Base-by-base conservation (phyloP, 2,329 filamentous ascomycete genomes). In the Xylariaceae sp. region DNA sequence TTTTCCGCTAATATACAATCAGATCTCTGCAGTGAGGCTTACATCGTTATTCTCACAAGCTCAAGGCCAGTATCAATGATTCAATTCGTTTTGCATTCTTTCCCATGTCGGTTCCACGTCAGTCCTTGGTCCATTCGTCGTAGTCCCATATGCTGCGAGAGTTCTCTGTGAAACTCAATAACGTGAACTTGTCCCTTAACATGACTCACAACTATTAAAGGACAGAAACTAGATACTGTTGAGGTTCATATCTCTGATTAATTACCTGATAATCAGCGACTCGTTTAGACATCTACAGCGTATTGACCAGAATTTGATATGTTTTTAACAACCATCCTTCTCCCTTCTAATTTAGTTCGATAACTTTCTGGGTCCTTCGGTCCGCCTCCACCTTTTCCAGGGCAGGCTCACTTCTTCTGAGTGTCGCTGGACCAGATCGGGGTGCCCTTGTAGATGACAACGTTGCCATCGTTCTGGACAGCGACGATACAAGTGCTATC, bases 391-490 rank as follows among this genome's bases (percentile, higher is more conserved):
- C 33, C 35, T 15, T 43, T 10, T 9, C 16, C 5, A 7, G 20
- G 18, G 10, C 16, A 13, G 21, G 10, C 2, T 6, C 8, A 59
- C 36, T 58, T 43, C 32, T 53, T 63, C 52, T 58, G 39, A 32
- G 67, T 70, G 39, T 64, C 54, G 57, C 58, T 67, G 11, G 66
- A 50, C 69, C 68, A 71, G 40, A 71, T 64, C 2, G 67, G 61
- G 6, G 62, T 68, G 6, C 69, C 69, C 42, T 64, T 67, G 29
- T 71, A 71, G 5, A 71, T 35, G 15, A 71, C 65, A 8, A 71
- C 61, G 15, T 71, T 71, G 30, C 69, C 69, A 21, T 71, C 68
- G 10, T 71, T 60, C 52, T 70, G 69, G 1, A 71, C 65, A 10
- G 62, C 54, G 6, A 63, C 49, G 41, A 70, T 64, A n/a, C 63